Evolutionary conservation across 805 yeast species (phyloP).

Genomic region (Yarrowia divulgata): DNA sequence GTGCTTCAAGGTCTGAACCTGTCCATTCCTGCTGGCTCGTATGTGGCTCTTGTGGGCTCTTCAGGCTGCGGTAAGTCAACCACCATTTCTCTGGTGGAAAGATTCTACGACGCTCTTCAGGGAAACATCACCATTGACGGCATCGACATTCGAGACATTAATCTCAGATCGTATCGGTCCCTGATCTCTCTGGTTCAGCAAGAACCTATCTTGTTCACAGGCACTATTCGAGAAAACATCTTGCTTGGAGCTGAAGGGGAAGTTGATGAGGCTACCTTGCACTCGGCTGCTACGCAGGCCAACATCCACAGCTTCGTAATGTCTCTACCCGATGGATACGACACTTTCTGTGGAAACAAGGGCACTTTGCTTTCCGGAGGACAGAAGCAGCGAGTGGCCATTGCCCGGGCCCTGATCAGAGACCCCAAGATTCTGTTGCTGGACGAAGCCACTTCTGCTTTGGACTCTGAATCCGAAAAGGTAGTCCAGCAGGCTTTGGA

Average conservation of each 20-base stretch:
- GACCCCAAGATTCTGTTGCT: slow-evolving; percentile 67
- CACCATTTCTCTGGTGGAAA: slow-evolving; percentile 58
- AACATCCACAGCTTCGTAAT: slow-evolving; percentile 64
- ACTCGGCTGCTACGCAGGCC: slow-evolving; percentile 59
- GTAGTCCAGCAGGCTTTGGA: slow-evolving; percentile 75
- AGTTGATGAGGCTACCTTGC: slow-evolving; percentile 55
- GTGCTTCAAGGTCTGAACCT: slow-evolving; percentile 62
- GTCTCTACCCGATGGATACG: slow-evolving; percentile 65
- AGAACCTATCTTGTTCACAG: slow-evolving; percentile 64
- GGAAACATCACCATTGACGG: slow-evolving; percentile 64
- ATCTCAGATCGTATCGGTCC: slow-evolving; percentile 59
- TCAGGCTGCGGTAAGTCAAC: slow-evolving; percentile 72
- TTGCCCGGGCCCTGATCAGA: slow-evolving; percentile 74
- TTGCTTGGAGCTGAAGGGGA: slow-evolving; percentile 55
- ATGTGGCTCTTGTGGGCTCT: slow-evolving; percentile 73
- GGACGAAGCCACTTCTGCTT: slow-evolving; percentile 74
- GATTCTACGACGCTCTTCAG: slow-evolving; percentile 59
- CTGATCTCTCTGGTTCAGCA: slow-evolving; percentile 67
- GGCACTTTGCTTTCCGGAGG: slow-evolving; percentile 74
- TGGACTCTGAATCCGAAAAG: slow-evolving; percentile 74
- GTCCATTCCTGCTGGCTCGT: slow-evolving; percentile 56
- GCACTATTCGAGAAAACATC: slow-evolving; percentile 63
- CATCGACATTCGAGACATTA: slow-evolving; percentile 56
- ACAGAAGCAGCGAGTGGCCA: slow-evolving; percentile 77
- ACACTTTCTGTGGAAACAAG: slow-evolving; percentile 62